Percentiles rank a stretch among this genome's conserved stretches.
phyloP scores from a whole-genome alignment of 331 rosid genomes.

The Saraca asoca region DNA sequence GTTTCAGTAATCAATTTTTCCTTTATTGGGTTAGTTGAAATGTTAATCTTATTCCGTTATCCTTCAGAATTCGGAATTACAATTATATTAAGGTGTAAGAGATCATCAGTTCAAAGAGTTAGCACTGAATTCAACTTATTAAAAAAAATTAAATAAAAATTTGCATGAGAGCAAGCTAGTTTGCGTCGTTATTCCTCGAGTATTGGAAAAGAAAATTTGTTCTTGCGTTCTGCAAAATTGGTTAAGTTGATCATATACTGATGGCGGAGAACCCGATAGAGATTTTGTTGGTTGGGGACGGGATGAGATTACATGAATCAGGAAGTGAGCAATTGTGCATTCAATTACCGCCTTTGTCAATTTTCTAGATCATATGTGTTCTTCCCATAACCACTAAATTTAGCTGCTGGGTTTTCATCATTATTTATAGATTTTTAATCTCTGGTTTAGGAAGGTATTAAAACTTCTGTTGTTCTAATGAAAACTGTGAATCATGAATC shows the following conservation, averaged over 20 bases:
- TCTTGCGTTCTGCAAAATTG: background rate
- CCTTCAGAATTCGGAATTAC: background rate
- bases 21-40: slow-evolving; percentile 5
- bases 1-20: background rate
- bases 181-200: background rate
- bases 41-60: slow-evolving; percentile 3
- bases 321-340: background rate
- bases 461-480: background rate
- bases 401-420: background rate
- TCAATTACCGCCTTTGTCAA: background rate
- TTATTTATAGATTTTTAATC: background rate
- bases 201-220: background rate
- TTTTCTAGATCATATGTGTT: background rate
- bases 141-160: background rate
- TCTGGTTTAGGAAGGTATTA: background rate
- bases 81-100: background rate
- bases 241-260: background rate
- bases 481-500: background rate
- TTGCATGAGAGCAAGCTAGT: background rate
- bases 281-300: too few species aligned
- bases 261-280: too few species aligned
- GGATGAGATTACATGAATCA: background rate
- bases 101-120: too few species aligned
- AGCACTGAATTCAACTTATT: background rate
- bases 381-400: background rate